Evolutionary conservation across 1,284 basidiomycete species (phyloP), one percentile per base, ranked within the genome.

Genomic region (Pseudozyma tsukubaensis): DNA sequence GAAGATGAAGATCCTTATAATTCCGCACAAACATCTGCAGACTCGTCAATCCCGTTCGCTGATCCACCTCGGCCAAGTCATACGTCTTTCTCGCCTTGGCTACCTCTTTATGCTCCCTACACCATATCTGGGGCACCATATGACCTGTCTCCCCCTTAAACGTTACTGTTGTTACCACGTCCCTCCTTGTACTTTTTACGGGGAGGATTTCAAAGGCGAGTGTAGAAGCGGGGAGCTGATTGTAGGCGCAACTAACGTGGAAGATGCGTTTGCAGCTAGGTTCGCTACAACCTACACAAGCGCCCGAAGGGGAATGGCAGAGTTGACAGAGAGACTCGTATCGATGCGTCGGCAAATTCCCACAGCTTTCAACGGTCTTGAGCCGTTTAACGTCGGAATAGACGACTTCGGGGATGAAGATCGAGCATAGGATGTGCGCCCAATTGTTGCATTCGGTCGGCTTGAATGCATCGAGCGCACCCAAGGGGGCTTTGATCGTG

Each of bases 371-470:
- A 13, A 94, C 92, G 13, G 90, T 85, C 51, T 91, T 90, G 56
- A 96, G 86, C 48, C 88, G 88, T 12, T 86, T 79, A 0, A 92
- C 88, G 83, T 94, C 91, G 21, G 92, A 91, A 84, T 91, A 96
- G 18, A 87, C 87, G 8, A 95, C 86, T 79, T 97, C 94, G 4
- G 92, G 91, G 35, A 91, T 89, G 86, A 94, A 98, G 0, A 92
- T 89, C 1, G 94, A 89, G 86, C 96, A 98, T 1, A 97, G 85
- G 19, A 94, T 87, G 83, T 99, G 96, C 0, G 91, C 91, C 93
- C 94, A 97, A 68, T 93, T 92, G 85, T 92, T 91, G 29, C 93
- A 92, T 86, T 98, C 96, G 0, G 95, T 97, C 5, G 93, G 93
- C 84, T 97, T 97, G 83, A 92, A 90, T 4, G 91, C 92, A 43